Percentiles rank a stretch among this genome's conserved stretches.
These are phyloP conservation scores for Inonotus obliquus DNA, from an alignment of 1,284 basidiomycete genomes.

Conservation along the genomic window DNA sequence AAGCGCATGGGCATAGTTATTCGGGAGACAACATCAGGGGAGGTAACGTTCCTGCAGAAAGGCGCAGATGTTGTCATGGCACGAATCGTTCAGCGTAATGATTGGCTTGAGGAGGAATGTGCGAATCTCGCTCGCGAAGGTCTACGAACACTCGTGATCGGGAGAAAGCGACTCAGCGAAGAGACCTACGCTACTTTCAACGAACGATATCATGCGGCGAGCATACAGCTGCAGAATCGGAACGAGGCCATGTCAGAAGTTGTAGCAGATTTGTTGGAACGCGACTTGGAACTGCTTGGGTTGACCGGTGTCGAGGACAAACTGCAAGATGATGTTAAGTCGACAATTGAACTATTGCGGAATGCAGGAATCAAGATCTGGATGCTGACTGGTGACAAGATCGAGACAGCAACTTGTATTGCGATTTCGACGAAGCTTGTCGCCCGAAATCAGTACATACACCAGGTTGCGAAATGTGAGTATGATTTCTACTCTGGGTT, in stretches of 20 bases:
- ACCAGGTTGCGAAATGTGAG: slow-evolving; percentile 91
- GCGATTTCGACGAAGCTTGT: slow-evolving; percentile 97
- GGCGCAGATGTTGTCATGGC: slow-evolving; percentile 98
- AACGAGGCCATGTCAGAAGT: slow-evolving; percentile 79
- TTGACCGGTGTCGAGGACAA: slow-evolving; percentile 99
- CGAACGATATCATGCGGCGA: slow-evolving; percentile 72
- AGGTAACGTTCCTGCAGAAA: slow-evolving; percentile 91
- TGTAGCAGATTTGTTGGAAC: slow-evolving; percentile 77
- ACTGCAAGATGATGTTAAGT: slow-evolving; percentile 94
- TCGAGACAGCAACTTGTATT: slow-evolving; percentile 98
- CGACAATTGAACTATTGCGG: slow-evolving; percentile 86
- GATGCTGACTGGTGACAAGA: slow-evolving; percentile 99
- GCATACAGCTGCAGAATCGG: slow-evolving; percentile 70
- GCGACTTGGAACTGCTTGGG: slow-evolving; percentile 87
- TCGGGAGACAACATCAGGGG: slow-evolving; percentile 68
- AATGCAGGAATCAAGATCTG: slow-evolving; percentile 99
- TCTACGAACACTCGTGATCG: slow-evolving; percentile 90
- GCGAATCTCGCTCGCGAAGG: slow-evolving; percentile 99
- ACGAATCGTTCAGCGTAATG: slow-evolving; percentile 90
- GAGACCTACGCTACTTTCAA: slow-evolving; percentile 77
- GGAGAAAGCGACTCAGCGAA: slow-evolving; percentile 69
- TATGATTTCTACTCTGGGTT: slow-evolving; percentile 18
- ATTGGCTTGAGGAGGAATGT: slow-evolving; percentile 99
- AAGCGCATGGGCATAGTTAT: slow-evolving; percentile 99
- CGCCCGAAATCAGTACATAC: slow-evolving; percentile 94